Evolutionary conservation across 148 eudicot genomes (phyloP).

Genomic region (Cornus suecica): DNA sequence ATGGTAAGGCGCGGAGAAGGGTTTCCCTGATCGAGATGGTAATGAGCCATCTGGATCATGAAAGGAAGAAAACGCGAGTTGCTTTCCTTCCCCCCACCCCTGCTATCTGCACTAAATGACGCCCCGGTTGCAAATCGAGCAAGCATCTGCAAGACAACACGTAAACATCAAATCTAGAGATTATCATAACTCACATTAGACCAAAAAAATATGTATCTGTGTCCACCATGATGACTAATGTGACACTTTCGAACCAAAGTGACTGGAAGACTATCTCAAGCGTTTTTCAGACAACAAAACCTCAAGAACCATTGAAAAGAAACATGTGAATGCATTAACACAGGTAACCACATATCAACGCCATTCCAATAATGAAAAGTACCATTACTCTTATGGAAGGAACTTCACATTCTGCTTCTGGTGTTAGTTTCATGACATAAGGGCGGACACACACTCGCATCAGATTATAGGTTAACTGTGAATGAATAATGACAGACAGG

Average conservation of each 20-base stretch:
- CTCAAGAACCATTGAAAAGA: neutral
- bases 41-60: constrained; percentile 95
- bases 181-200: neutral
- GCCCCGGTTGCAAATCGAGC: constrained; percentile 99
- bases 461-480: neutral
- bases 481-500: neutral
- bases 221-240: neutral
- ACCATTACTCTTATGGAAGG: neutral
- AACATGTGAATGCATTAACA: neutral
- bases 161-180: neutral
- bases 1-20: constrained; percentile 68
- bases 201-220: neutral
- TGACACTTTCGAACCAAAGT: neutral
- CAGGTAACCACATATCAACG: neutral
- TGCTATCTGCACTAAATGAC: constrained; percentile 73
- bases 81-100: constrained; percentile 98
- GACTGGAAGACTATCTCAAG: neutral
- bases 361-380: no score
- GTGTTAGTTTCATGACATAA: neutral
- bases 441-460: neutral
- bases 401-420: neutral
- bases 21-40: constrained; percentile 74
- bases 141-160: constrained; percentile 63
- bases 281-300: neutral
- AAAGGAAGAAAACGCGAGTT: constrained; percentile 85